Percentiles rank a stretch among this genome's conserved stretches.
phyloP scores from a whole-genome alignment of 306 rosid genomes.

The Quercus ilex region DNA sequence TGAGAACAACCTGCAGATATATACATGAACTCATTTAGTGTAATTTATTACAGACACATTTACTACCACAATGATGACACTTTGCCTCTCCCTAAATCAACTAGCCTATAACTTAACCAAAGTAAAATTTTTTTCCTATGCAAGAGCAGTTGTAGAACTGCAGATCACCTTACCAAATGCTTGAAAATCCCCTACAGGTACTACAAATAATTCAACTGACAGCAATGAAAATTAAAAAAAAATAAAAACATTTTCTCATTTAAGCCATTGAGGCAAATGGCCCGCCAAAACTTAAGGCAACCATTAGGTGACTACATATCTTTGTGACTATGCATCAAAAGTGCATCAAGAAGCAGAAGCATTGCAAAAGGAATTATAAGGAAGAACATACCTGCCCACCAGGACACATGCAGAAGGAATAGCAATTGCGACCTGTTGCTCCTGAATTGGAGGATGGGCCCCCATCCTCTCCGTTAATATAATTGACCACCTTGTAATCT shows the following conservation, averaged over 20 bases:
- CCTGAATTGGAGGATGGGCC: conserved; percentile 31
- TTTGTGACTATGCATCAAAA: neutral
- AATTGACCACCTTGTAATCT: conserved; percentile 84
- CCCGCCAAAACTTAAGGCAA: neutral
- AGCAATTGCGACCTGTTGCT: conserved; percentile 63
- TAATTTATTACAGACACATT: neutral
- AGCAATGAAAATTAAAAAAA: neutral
- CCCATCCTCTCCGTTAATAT: conserved; percentile 36
- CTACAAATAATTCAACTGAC: neutral
- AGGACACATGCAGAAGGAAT: conserved; percentile 99
- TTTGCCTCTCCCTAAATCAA: neutral
- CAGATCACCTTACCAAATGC: neutral
- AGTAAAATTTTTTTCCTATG: neutral
- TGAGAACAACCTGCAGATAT: conserved; percentile 84
- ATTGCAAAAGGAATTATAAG: conserved; percentile 16
- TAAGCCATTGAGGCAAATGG: neutral
- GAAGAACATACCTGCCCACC: conserved; percentile 86
- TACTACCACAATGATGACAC: conserved; percentile 10
- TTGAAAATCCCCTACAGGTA: neutral
- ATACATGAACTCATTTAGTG: conserved; percentile 8
- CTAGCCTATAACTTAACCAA: neutral
- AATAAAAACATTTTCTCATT: neutral
- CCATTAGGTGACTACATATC: neutral
- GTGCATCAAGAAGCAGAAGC: conserved; percentile 5
- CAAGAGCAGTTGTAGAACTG: neutral